Evolutionary conservation across 208 protist species (phyloP).

Genomic region (Tritrichomonas foetus): DNA sequence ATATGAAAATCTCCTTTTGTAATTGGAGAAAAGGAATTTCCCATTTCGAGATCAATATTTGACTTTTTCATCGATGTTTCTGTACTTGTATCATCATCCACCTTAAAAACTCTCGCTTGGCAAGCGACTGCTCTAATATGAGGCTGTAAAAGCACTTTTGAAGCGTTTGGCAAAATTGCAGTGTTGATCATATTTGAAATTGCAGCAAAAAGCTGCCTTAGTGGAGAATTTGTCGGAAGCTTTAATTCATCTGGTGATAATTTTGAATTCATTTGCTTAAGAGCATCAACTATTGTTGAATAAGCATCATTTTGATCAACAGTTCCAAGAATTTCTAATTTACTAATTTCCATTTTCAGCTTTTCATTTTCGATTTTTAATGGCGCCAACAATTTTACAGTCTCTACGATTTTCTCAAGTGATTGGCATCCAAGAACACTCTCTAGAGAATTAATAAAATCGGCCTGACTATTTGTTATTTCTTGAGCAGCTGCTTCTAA

Average conservation of each 20-base stretch:
- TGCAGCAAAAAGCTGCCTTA: background rate
- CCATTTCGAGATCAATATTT: too few species aligned
- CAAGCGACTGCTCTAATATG: background rate
- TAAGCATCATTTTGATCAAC: background rate
- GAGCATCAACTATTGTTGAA: background rate
- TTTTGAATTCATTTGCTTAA: background rate
- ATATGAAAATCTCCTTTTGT: too few species aligned
- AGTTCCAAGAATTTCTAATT: background rate
- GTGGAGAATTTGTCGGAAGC: background rate
- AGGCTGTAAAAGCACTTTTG: background rate
- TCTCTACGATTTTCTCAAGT: background rate
- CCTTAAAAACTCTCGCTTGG: background rate
- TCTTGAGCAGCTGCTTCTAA: background rate
- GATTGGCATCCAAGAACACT: background rate
- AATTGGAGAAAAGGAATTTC: too few species aligned
- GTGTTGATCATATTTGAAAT: background rate
- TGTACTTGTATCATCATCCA: background rate
- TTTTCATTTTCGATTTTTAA: background rate
- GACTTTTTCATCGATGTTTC: too few species aligned
- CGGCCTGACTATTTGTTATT: background rate
- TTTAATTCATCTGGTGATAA: background rate
- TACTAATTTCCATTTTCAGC: background rate
- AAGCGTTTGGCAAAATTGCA: background rate
- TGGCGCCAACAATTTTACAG: background rate
- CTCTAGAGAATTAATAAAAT: background rate